Base-by-base conservation (phyloP, 1,139 yeast genomes). In the Trichomonascaceae sp. region DNA sequence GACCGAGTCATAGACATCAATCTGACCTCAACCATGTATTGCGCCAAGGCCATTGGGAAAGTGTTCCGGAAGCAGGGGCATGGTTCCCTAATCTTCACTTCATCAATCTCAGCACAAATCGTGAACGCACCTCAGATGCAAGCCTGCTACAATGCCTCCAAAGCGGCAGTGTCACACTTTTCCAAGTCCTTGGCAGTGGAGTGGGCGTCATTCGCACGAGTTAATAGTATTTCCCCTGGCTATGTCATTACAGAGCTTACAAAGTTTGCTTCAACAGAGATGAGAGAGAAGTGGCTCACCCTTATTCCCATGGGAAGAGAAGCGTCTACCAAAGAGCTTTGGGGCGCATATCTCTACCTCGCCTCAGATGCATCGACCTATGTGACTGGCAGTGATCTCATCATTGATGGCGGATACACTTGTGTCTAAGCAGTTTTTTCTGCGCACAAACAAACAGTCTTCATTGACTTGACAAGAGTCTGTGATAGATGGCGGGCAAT, bases 131-230 rank as follows among this genome's bases (percentile, higher is more conserved):
- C 96, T 11, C 93, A 85, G 58, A 59, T 71, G 51, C 95, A 85
- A 59, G 82, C 92, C 38, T 80, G 89, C 31, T 85, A 85, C 65
- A 85, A 84, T 56, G 89, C 92, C 16, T 89, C 92, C 43, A 84
- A 84, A 67, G 93, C 95, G 27, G 94, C 76, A 2, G 73, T 80
- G 28, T 60, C 78, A 36, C 95, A 85, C 59, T 65, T 84, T 53
- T 71, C 80, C 36, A 76, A 70, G 55, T 80, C 93, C 2, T 67
- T 84, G 43, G 93, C 93, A 9, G 81, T 84, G 30, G 95, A 84
- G 60, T 84, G 89, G 85, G 79, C 93, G 20, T 76, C 75, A 2
- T 82, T 80, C 53, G 94, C 93, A 11, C 73, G 94, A 53, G 93
- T 78, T 38, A 84, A 84, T 64, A 65, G 85, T 26, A 64, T 84